Conservation (phyloP, 2,329 filamentous ascomycete genomes). For the Nemania abortiva region DNA sequence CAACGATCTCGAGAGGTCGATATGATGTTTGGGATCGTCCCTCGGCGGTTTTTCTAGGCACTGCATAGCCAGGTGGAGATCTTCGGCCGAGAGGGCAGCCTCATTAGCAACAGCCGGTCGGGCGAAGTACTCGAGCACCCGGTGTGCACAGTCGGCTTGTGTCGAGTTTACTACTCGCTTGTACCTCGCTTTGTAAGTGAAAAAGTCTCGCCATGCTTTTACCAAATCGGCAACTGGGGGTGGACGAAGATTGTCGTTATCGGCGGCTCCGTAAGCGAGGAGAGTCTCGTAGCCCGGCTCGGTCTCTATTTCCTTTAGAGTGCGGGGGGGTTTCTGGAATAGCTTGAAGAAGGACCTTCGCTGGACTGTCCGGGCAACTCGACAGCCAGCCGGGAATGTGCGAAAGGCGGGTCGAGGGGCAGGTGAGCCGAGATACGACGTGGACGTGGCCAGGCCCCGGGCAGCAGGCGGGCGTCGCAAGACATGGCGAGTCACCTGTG, state of each 20-base stretch:
- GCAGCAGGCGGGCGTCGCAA: slow-evolving; percentile 54
- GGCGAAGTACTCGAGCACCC: slow-evolving; percentile 72
- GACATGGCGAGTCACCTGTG: slow-evolving; percentile 54
- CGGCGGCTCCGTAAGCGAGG: slow-evolving; percentile 73
- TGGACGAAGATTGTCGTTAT: slow-evolving; percentile 72
- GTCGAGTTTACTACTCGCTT: slow-evolving; percentile 69
- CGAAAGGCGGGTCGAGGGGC: slow-evolving; percentile 45
- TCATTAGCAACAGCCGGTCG: slow-evolving; percentile 50
- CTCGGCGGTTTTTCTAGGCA: slow-evolving; percentile 58
- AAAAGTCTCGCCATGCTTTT: slow-evolving; percentile 73
- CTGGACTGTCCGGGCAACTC: slow-evolving; percentile 51
- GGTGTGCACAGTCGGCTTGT: slow-evolving; percentile 71
- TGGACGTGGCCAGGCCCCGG: slow-evolving; percentile 39
- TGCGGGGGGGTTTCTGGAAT: slow-evolving; percentile 69
- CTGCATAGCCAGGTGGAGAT: slow-evolving; percentile 60
- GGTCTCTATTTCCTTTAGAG: slow-evolving; percentile 70
- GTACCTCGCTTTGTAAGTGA: slow-evolving; percentile 65
- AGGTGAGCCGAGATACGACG: slow-evolving; percentile 30
- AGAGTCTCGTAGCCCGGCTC: slow-evolving; percentile 80
- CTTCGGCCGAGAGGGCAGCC: slow-evolving; percentile 53
- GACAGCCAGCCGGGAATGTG: slow-evolving; percentile 49
- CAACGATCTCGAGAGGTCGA: slow-evolving; percentile 61
- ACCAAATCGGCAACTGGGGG: slow-evolving; percentile 73
- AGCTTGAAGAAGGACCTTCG: slow-evolving; percentile 73
- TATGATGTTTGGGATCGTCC: slow-evolving; percentile 59